Base-by-base conservation (phyloP, 176 grass and related monocot genomes). In the Oryza coarctata region DNA sequence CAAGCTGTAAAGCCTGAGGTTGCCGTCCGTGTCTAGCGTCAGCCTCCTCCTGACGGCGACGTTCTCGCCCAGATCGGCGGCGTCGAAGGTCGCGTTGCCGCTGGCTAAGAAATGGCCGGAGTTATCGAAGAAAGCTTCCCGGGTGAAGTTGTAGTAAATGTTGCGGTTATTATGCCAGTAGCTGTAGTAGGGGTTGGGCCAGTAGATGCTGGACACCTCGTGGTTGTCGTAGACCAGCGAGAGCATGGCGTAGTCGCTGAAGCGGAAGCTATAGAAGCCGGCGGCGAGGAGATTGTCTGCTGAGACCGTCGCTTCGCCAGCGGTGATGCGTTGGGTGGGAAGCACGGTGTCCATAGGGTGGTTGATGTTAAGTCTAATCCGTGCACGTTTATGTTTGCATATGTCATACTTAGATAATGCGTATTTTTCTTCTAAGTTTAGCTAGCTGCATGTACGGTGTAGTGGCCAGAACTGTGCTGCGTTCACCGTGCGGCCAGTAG, bases 241-340 rank as follows among this genome's bases (percentile, higher is more conserved):
- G 13, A 94, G 80, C 29, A 91, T 82, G 58, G 87, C 85, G 57
- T 94, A 88, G 62, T 84, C 86, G 87, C 77, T 90, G 80, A 91
- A 94, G 7, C 80, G 79, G 0, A 88, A 85, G 78, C 77, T 84
- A 57, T 91, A 91, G 55, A 80, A 81, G 9, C 86, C 89, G 13
- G 65, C 40, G 63, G 77, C 45, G 26, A 91, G 62, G 7, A 89
- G 76, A 32, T 81, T 32, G 10, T 45, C 47, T 62, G 31, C 38
- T 0, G 92, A 94, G 3, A 82, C 73, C 26, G 91, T 20, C 27
- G 73, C 10, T 36, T 41, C 29, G 55, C 25, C 7, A 47, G 78
- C 20, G 87, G 89, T 39, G 91, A 71, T 33, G 6, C 14, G 67
- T 50, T 91, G 92, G 58, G n/a, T n/a, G n/a, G n/a, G n/a, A n/a